Base-by-base conservation (phyloP, 108 stramenopile species). In the Tribonema minus region DNA sequence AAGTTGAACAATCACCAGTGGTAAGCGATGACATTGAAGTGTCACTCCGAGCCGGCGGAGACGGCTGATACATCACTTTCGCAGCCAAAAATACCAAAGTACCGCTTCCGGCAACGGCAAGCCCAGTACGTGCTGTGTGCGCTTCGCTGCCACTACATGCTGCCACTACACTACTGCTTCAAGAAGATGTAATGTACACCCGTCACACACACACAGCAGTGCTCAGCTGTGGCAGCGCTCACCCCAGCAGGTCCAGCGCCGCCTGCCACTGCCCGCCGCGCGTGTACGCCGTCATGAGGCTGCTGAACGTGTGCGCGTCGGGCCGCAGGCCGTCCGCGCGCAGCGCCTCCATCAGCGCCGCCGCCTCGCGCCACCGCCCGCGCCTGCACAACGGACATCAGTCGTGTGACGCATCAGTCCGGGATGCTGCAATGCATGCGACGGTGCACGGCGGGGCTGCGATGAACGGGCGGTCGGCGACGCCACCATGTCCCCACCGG, bases 261-360 rank as follows among this genome's bases (percentile, higher is more conserved):
- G 37, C 37, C 62, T 54, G 37, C 77, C 77, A 79, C 37, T 79
- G 67, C 15, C 67, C 67, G n/a, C 46, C 77, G 29, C 77, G 77
- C 12, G 35, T 68, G 60, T 67, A 79, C 27, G 68, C 68, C 27
- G 58, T 5, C 58, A 79, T 79, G n/a, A 67, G 61, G 36, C 67
- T 68, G 34, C 68, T 79, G 68, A 15, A 54, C 20, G 20, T 20
- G 20, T 54, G 46, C 20, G 46, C 46, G 46, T 54, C 46, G 20
- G 46, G 46, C 46, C 20, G 9, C 9, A 54, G 46, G 15, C 46
- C 46, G 15, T 54, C 46, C 20, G 15, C 20, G 20, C 46, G 46
- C 46, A 54, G 46, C 20, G 46, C 46, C 20, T 54, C 15, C 46
- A 54, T 54, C 15, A 54, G 46, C 9, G 9, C 46, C 20, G 46